These are phyloP conservation scores for Cladophialophora carrionii DNA, from an alignment of 2,329 filamentous ascomycete genomes.

Conservation along the genomic window DNA sequence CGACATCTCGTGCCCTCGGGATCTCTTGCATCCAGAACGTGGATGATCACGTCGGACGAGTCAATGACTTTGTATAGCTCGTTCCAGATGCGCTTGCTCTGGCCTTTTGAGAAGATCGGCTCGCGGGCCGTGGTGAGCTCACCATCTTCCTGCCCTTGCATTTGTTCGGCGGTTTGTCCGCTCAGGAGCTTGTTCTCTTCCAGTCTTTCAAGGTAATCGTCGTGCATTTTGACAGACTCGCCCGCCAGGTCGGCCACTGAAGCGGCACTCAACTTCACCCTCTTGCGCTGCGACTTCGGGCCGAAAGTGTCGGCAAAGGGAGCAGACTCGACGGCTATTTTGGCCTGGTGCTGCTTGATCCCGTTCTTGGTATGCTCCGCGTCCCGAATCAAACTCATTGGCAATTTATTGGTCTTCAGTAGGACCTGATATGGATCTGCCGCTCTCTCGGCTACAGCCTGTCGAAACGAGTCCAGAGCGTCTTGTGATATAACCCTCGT, in stretches of 20 bases:
- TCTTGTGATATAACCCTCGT: slow-evolving; percentile 89
- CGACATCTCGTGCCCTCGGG: slow-evolving; percentile 87
- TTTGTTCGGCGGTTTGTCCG: slow-evolving; percentile 60
- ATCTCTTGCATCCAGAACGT: slow-evolving; percentile 90
- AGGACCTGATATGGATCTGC: slow-evolving; percentile 91
- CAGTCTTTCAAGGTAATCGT: slow-evolving; percentile 76
- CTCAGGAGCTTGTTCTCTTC: slow-evolving; percentile 78
- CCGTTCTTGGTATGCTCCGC: slow-evolving; percentile 72
- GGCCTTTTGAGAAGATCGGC: slow-evolving; percentile 90
- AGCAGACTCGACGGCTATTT: slow-evolving; percentile 85
- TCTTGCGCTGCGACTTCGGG: slow-evolving; percentile 88
- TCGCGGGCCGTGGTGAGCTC: slow-evolving; percentile 69
- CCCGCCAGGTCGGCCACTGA: slow-evolving; percentile 81
- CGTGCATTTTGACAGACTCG: slow-evolving; percentile 77
- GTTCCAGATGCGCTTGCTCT: slow-evolving; percentile 96
- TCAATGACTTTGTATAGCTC: slow-evolving; percentile 95
- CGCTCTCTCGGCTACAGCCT: slow-evolving; percentile 87
- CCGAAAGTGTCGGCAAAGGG: slow-evolving; percentile 91
- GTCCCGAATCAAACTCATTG: slow-evolving; percentile 90
- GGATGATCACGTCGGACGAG: slow-evolving; percentile 90
- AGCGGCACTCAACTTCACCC: slow-evolving; percentile 83
- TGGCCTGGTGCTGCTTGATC: slow-evolving; percentile 87
- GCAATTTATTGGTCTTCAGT: slow-evolving; percentile 95
- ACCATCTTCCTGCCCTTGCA: slow-evolving; percentile 51
- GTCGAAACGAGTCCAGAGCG: slow-evolving; percentile 80